Evolutionary conservation across 176 grass and related monocot species (phyloP).

Genomic region (Phoenix roebelenii): DNA sequence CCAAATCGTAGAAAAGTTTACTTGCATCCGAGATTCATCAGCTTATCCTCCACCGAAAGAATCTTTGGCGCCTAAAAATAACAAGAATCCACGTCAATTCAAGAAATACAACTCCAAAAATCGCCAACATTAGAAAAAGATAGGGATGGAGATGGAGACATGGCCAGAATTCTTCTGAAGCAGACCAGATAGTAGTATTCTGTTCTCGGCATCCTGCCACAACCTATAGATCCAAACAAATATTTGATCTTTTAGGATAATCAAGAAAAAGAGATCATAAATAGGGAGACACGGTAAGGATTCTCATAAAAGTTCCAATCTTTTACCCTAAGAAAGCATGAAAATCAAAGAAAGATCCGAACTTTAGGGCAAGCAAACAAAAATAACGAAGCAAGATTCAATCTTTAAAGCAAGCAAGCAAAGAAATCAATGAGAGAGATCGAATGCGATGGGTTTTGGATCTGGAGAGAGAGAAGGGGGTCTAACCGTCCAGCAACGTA

Average conservation of each 20-base stretch:
- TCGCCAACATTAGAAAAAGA: neutral
- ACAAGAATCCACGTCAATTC: neutral
- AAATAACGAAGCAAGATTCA: too few relatives aligned
- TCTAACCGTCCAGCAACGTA: conserved; percentile 78
- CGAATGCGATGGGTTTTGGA: too few relatives aligned
- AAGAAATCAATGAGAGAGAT: too few relatives aligned
- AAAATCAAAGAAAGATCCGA: too few relatives aligned
- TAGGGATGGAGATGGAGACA: conserved; percentile 43
- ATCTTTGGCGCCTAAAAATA: conserved; percentile 64
- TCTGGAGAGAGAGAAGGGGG: neutral
- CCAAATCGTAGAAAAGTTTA: conserved; percentile 23
- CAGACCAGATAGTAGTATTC: conserved; percentile 65
- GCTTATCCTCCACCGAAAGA: conserved; percentile 79
- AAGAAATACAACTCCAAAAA: too few relatives aligned
- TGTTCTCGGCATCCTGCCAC: conserved; percentile 92
- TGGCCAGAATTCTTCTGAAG: conserved; percentile 64
- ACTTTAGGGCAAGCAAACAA: too few relatives aligned
- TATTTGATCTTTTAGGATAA: too few relatives aligned
- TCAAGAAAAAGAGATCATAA: too few relatives aligned
- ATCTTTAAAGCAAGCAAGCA: too few relatives aligned
- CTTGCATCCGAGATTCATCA: conserved; percentile 86
- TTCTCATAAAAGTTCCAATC: too few relatives aligned
- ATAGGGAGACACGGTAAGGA: too few relatives aligned
- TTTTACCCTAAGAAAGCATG: too few relatives aligned
- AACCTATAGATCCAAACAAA: conserved; percentile 17